Evolutionary conservation across 371 early-diverging fungal genomes (phyloP).

Genomic region (Mucor saturninus): DNA sequence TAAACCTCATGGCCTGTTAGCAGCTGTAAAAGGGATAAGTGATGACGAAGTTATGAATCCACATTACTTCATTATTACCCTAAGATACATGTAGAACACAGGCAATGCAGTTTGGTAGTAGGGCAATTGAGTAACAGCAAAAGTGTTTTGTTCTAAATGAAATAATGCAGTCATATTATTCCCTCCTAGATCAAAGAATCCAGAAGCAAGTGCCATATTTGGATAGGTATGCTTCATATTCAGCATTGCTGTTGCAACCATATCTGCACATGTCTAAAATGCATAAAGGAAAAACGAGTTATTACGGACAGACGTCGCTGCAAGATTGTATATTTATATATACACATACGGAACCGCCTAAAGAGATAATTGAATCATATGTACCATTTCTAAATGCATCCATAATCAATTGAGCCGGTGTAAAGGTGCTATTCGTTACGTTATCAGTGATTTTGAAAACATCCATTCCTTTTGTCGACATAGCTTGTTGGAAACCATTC

Average conservation of each 20-base stretch:
- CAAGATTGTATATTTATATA: not conserved
- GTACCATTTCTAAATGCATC: slow-evolving; percentile 6
- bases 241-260: slow-evolving; percentile 33
- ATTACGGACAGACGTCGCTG: too few relatives aligned
- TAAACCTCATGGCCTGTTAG: slow-evolving; percentile 48
- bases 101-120: slow-evolving; percentile 58
- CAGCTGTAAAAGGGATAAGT: slow-evolving; percentile 27
- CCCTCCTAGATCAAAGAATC: slow-evolving; percentile 33
- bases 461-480: not conserved
- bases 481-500: slow-evolving; percentile 25
- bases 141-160: slow-evolving; percentile 33
- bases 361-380: slow-evolving; percentile 36
- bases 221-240: slow-evolving; percentile 21
- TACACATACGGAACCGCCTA: slow-evolving; percentile 35
- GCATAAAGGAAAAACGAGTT: not conserved
- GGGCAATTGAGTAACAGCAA: slow-evolving; percentile 49
- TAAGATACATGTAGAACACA: slow-evolving; percentile 52
- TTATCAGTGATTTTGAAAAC: slow-evolving; percentile 4
- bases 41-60: not conserved
- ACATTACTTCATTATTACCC: slow-evolving; percentile 19
- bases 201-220: slow-evolving; percentile 36
- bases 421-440: not conserved
- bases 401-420: not conserved
- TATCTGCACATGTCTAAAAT: slow-evolving; percentile 24
- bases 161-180: slow-evolving; percentile 34